Evolutionary conservation across 225 moss, liverwort and hornwort genomes (phyloP), one percentile per base, ranked within the genome.

Genomic region (Sphagnum contortum): DNA sequence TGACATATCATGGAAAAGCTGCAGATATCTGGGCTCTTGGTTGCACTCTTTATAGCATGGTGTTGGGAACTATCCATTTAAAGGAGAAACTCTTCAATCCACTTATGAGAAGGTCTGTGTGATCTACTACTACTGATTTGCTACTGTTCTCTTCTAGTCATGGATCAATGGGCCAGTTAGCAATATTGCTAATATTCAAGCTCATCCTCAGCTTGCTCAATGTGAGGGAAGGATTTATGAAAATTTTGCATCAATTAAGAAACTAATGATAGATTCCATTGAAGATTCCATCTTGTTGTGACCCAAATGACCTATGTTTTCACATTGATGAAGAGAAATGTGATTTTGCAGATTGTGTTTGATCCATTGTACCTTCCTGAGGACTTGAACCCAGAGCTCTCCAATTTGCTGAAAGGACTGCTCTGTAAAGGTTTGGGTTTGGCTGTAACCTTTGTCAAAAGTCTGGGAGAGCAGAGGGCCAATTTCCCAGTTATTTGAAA

Each of bases 1-100:
- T 86, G 75, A 85, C 84, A 29, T 93, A 99, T 67, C 80, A 76
- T 64, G 98, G 98, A 12, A 99, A 84, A 80, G 87, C 91, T 67
- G 98, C 98, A 67, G 98, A 99, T 80, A 83, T 99, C 51, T 99
- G 98, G 98, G 93, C 98, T 79, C 82, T 93, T 64, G 98, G 98
- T 52, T 93, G 93, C 64, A 89, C 93, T 70, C 78, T 99, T 6
- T 91, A 93, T 71, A 93, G 98, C 71, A 99, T 99, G 93, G 79
- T 88, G 53, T 46, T 89, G 60, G 93, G 98, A 52, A 64, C 46
- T 93, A 93, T 81, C 91, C 93, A 29, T 99, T 87, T 57, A 90
- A 91, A 67, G 93, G 98, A 64, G 86, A 86, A 63, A 79, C 85
- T 68, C 73, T 99, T 44, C 82, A 91, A 63, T 84, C 86, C 49